Evolutionary conservation across 306 rosid genomes (phyloP).

Genomic region (Begonia fuchsioides): DNA sequence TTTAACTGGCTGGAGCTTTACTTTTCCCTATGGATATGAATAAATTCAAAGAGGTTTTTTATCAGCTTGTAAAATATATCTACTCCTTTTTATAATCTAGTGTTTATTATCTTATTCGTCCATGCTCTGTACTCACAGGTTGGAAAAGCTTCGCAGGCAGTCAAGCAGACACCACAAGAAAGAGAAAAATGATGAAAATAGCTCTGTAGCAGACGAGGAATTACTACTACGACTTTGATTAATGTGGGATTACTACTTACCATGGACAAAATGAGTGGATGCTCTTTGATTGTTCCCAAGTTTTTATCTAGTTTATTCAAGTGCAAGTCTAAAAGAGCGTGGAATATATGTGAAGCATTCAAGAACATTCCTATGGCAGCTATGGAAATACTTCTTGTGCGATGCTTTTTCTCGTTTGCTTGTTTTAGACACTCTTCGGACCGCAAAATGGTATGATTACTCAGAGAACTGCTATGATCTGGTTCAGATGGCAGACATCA

Average conservation of each 20-base stretch:
- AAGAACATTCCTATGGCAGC: constrained; percentile 89
- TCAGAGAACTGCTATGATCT: too few species aligned
- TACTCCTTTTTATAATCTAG: too few species aligned
- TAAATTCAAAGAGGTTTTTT: too few species aligned
- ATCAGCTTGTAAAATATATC: too few species aligned
- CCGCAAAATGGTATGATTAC: too few species aligned
- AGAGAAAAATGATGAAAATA: constrained; percentile 32
- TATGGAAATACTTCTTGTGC: constrained; percentile 90
- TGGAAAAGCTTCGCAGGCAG: constrained; percentile 45
- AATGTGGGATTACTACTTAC: too few species aligned
- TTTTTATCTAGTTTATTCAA: constrained; percentile 12
- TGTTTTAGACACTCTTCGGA: too few species aligned
- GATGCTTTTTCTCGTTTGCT: constrained; percentile 1
- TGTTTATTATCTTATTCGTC: background rate
- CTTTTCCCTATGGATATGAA: too few species aligned
- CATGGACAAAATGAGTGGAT: too few species aligned
- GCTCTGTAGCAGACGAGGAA: constrained; percentile 23
- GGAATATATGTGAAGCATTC: constrained; percentile 84
- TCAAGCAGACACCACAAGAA: constrained; percentile 31
- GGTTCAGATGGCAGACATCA: too few species aligned
- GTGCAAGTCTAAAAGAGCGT: constrained; percentile 26
- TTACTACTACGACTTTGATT: too few species aligned
- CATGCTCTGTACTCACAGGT: constrained; percentile 33
- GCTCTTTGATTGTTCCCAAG: background rate
- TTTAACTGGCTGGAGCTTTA: too few species aligned